phyloP scores from a whole-genome alignment of 495 filamentous ascomycete species.

The Cenococcum geophilum region DNA sequence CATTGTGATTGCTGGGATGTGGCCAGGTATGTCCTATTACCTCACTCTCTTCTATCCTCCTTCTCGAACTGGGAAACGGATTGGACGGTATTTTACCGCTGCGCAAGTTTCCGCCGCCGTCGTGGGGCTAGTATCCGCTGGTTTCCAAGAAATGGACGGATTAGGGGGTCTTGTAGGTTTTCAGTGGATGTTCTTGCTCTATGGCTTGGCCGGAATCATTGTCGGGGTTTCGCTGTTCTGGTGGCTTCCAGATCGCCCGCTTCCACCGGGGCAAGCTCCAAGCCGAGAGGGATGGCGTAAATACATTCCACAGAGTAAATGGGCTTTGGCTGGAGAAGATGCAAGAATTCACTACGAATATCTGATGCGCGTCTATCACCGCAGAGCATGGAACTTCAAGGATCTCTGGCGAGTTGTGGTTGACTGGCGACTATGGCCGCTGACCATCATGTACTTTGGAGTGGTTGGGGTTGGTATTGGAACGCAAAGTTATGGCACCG shows the following conservation, averaged over 20 bases:
- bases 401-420: conserved; percentile 63
- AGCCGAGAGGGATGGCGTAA: conserved; percentile 37
- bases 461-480: conserved; percentile 90
- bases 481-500: conserved; percentile 75
- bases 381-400: conserved; percentile 58
- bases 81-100: conserved; percentile 85
- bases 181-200: conserved; percentile 93
- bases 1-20: conserved; percentile 86
- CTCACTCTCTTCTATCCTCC: conserved; percentile 89
- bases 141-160: conserved; percentile 88
- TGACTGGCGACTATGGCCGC: conserved; percentile 83
- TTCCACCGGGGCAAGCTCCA: conserved; percentile 53
- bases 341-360: conserved; percentile 80
- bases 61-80: conserved; percentile 76
- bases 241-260: conserved; percentile 84
- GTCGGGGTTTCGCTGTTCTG: conserved; percentile 69
- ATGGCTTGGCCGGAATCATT: conserved; percentile 65
- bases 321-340: conserved; percentile 70
- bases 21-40: conserved; percentile 94
- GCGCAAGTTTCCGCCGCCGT: conserved; percentile 85
- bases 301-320: conserved; percentile 50
- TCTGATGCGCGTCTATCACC: conserved; percentile 70
- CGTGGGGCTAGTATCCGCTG: conserved; percentile 82
- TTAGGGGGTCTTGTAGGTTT: conserved; percentile 70
- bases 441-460: conserved; percentile 88